Conservation (phyloP, 352 stramenopile species). For the Phytophthora pseudosyringae region DNA sequence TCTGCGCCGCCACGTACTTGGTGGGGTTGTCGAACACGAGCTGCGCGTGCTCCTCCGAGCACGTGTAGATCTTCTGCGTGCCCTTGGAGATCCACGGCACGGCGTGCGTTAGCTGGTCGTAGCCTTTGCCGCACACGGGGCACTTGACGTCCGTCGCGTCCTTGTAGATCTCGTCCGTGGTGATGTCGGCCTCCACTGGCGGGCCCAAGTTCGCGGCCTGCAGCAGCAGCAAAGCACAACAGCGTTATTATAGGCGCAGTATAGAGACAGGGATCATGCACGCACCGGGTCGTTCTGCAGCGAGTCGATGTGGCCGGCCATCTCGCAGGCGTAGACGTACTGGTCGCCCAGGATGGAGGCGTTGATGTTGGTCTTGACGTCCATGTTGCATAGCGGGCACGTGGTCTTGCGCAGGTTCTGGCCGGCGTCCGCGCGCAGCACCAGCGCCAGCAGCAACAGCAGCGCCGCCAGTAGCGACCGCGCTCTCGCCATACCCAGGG, state of each 20-base stretch:
- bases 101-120: slow-evolving; percentile 68
- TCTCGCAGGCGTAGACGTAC: slow-evolving; percentile 83
- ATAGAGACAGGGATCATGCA: not conserved
- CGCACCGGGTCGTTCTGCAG: slow-evolving; percentile 79
- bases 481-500: slow-evolving; percentile 26
- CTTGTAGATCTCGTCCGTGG: slow-evolving; percentile 76
- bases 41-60: slow-evolving; percentile 63
- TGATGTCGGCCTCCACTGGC: slow-evolving; percentile 52
- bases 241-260: slow-evolving; percentile 6
- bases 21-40: slow-evolving; percentile 59
- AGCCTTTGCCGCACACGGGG: slow-evolving; percentile 68
- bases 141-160: slow-evolving; percentile 62
- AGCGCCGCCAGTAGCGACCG: slow-evolving; percentile 30
- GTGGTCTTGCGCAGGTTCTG: slow-evolving; percentile 67
- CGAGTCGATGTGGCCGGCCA: slow-evolving; percentile 81
- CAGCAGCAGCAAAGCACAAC: not conserved
- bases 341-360: slow-evolving; percentile 75
- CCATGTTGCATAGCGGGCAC: slow-evolving; percentile 66
- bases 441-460: slow-evolving; percentile 27
- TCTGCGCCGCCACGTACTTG: slow-evolving; percentile 45
- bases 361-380: slow-evolving; percentile 63
- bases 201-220: slow-evolving; percentile 48
- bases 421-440: slow-evolving; percentile 29
- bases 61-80: slow-evolving; percentile 80
- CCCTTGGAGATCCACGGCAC: slow-evolving; percentile 80